Base-by-base conservation (phyloP, 495 filamentous ascomycete genomes). In the Penicillium dipodomyicola region DNA sequence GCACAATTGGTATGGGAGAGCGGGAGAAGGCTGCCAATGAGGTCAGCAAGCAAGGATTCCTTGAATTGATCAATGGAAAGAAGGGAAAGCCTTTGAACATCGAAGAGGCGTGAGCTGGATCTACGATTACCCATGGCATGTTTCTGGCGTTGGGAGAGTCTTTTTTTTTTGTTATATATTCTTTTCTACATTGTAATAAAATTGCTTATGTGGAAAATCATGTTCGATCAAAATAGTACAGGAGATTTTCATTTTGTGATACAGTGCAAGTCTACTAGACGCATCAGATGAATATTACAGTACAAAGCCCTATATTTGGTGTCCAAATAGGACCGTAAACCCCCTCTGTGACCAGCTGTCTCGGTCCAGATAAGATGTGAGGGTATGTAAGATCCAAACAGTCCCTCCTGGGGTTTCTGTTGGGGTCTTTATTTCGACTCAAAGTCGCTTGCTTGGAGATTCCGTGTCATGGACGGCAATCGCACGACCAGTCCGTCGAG, bases 361-460 rank as follows among this genome's bases (percentile, higher is more conserved):
- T 39, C 22, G 15, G 40, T 7, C 3, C 8, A 7, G 35, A 35
- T 47, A 22, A 12, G 8, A 33, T 15, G 19, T 37, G 44, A 56
- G 54, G 49, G 35, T 52, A 14, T 52, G 35, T 39, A 29, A 39
- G 20, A 11, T 41, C 23, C 40, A 48, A 14, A 48, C 43, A 59
- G 23, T 22, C 22, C n/a, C 43, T 39, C 19, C 35, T 2, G 23
- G 47, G 20, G 11, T 50, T 15, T 56, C 17, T 33, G 19, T 6
- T 50, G 15, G 12, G 20, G 15, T 19, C 32, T 61, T 69, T 60
- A 69, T 63, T 75, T 80, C 55, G 72, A 70, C 59, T 68, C 67
- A 61, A 99, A 97, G 72, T 97, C 94, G 69, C 90, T 96, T 23
- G 90, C 90, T 76, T 98, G 95, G 64, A 98, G 62, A 68, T 98